A percentile compares a stretch with the other conserved stretches of the same genome.
Evolutionary conservation across 345 rosid species (phyloP).

Genomic region (Citrus trifoliata): DNA sequence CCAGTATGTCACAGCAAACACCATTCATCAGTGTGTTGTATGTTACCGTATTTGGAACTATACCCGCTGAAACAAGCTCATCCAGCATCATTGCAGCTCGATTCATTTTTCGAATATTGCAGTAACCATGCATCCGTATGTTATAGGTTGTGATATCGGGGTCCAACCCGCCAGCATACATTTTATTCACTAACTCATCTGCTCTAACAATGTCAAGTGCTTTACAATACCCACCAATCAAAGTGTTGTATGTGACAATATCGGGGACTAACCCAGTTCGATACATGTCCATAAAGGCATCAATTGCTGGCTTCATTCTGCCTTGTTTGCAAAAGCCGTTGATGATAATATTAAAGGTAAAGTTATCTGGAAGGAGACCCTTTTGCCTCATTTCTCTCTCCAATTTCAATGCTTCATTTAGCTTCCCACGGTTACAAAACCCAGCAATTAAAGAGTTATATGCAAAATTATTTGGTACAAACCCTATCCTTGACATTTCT

Average conservation of each 20-base stretch:
- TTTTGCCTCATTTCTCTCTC: conserved; percentile 53
- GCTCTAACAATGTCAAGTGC: conserved; percentile 49
- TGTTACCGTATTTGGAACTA: conserved; percentile 61
- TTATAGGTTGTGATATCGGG: conserved; percentile 73
- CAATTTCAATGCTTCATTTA: conserved; percentile 51
- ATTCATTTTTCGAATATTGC: conserved; percentile 38
- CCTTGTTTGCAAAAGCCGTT: conserved; percentile 60
- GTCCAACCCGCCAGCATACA: conserved; percentile 47
- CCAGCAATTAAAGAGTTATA: conserved; percentile 66
- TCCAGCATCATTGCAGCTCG: conserved; percentile 51
- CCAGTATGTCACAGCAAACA: conserved; percentile 47
- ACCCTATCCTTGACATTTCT: conserved; percentile 55
- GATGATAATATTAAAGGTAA: conserved; percentile 60
- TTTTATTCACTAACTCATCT: conserved; percentile 37
- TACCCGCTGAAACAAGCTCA: conserved; percentile 53
- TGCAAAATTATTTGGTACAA: conserved; percentile 59
- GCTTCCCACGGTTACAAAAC: conserved; percentile 50
- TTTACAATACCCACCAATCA: conserved; percentile 60
- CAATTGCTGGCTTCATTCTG: conserved; percentile 47
- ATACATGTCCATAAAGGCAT: conserved; percentile 42
- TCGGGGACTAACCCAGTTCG: conserved; percentile 51
- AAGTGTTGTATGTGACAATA: conserved; percentile 66
- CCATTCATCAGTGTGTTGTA: conserved; percentile 66
- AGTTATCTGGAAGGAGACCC: conserved; percentile 59
- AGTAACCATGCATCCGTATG: conserved; percentile 50